A percentile compares a stretch with the other conserved stretches of the same genome.
phyloP scores from a whole-genome alignment of 208 protist species.

The Crithidia brevicula region DNA sequence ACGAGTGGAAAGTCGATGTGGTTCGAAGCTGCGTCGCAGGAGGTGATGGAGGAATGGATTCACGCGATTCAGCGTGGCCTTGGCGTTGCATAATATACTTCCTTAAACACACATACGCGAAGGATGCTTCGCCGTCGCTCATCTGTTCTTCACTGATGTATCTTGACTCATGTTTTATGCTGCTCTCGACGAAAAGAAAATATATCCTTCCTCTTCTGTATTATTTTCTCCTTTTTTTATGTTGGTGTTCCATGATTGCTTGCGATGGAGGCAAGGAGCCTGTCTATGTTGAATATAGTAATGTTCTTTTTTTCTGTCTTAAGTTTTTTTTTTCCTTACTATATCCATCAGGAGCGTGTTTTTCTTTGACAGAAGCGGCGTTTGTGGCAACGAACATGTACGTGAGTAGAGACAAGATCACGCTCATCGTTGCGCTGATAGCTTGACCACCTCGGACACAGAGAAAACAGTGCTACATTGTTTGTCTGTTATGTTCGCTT shows the following conservation, averaged over 20 bases:
- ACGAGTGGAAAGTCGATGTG: constrained; percentile 88
- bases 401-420: no score
- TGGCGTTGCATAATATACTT: constrained; percentile 50
- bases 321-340: background rate
- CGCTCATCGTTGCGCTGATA: no score
- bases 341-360: no score
- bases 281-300: no score
- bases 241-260: constrained; percentile 6
- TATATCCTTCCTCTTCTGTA: background rate
- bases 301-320: background rate
- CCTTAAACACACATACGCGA: background rate
- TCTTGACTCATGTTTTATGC: background rate
- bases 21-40: constrained; percentile 73
- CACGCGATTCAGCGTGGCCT: constrained; percentile 74
- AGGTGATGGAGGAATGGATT: constrained; percentile 86
- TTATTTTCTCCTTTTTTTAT: background rate
- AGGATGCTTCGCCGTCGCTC: no score
- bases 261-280: no score
- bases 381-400: no score
- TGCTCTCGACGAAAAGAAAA: background rate
- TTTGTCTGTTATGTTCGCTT: no score
- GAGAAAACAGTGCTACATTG: no score
- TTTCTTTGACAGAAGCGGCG: no score
- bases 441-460: no score
- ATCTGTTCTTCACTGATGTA: background rate